These are phyloP conservation scores for Thelephora ganbajun DNA, from an alignment of 768 basidiomycete species.

Conservation along the genomic window DNA sequence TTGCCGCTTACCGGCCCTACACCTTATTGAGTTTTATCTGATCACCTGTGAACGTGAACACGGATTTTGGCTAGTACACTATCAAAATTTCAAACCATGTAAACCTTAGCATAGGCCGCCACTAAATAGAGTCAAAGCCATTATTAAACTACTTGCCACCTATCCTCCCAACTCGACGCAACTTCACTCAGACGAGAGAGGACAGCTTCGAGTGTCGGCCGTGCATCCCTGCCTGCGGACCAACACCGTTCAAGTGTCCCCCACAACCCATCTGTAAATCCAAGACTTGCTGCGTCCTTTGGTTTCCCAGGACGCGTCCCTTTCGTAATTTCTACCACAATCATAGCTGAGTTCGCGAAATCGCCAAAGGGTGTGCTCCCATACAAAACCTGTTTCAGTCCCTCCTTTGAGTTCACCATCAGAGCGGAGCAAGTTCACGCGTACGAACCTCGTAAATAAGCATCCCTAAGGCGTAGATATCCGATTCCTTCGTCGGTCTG, in stretches of 20 bases:
- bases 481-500: conserved; percentile 4
- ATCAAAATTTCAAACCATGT: too few species aligned
- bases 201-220: too few species aligned
- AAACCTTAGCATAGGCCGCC: too few species aligned
- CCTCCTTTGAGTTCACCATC: neutral
- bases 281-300: neutral
- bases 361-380: neutral
- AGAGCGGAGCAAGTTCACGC: too few species aligned
- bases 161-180: too few species aligned
- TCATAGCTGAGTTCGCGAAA: neutral
- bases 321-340: neutral
- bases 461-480: conserved; percentile 11
- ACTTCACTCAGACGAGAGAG: too few species aligned
- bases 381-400: neutral
- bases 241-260: conserved; percentile 2
- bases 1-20: too few species aligned
- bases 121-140: too few species aligned
- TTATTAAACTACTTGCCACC: too few species aligned
- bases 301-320: conserved; percentile 1
- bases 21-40: too few species aligned
- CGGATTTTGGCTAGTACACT: too few species aligned
- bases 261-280: conserved; percentile 1
- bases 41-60: too few species aligned
- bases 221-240: neutral
- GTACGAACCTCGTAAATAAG: conserved; percentile 8